Base-by-base conservation (phyloP, 2,329 filamentous ascomycete species). In the Pseudopithomyces chartarum region DNA sequence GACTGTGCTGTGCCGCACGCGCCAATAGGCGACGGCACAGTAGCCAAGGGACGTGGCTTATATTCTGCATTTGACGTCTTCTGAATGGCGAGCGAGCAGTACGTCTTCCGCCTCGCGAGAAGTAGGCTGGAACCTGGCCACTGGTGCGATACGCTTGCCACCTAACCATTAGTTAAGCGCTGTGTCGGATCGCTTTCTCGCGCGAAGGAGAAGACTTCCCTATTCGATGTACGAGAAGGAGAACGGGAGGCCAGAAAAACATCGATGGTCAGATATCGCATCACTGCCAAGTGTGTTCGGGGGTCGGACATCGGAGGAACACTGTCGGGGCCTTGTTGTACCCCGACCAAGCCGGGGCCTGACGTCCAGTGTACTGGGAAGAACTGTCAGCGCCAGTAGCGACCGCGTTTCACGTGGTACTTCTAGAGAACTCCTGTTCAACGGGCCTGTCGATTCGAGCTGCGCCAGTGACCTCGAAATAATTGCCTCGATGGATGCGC, bases 1-100 rank as follows among this genome's bases (percentile, higher is more conserved):
- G 48, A 51, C n/a, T 33, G 48, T 43, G 48, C 48, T 51, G 48
- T 51, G 48, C 48, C 48, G 48, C 48, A 17, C 15, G 36, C 20
- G 38, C 23, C 26, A 33, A 22, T 34, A 20, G 22, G 23, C 48
- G 20, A 17, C 38, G 12, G 11, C 50, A 20, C 40, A 29, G 29
- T 19, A 29, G 17, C 36, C n/a, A 40, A n/a, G 26, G 20, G 22
- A 13, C 12, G 38, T 40, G 17, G 36, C 23, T 33, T 33, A 23
- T 42, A 22, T 22, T 11, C 23, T 11, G 36, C n/a, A 42, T 43
- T 33, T 33, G 15, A 32, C 22, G 38, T 20, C 7, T 49, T 20
- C 48, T 38, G 39, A 52, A 45, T 38, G 50, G 20, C 44, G 29
- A 19, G 11, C 13, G 12, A 20, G n/a, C 29, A 19, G 11, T n/a